Conservation (phyloP, 768 basidiomycete genomes). For the Mycena alexandri region DNA sequence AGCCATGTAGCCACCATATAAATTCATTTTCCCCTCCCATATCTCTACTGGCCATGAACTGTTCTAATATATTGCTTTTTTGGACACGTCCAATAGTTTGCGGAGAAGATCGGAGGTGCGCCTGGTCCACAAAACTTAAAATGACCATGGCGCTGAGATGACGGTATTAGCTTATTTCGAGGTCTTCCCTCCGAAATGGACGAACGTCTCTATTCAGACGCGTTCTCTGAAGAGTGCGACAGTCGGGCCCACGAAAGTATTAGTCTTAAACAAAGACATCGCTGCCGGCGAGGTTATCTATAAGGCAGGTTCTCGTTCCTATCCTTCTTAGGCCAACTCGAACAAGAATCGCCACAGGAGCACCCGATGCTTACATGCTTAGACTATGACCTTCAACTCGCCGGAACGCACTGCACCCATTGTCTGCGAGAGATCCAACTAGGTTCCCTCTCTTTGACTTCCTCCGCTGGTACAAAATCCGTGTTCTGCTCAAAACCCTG, state of each 20-base stretch:
- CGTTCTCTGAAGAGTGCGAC: slow-evolving; percentile 42
- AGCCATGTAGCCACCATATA: slow-evolving; percentile 38
- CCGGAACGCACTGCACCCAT: slow-evolving; percentile 78
- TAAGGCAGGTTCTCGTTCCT: slow-evolving; percentile 58
- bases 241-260: slow-evolving; percentile 59
- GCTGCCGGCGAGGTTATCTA: slow-evolving; percentile 82
- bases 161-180: slow-evolving; percentile 76
- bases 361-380: slow-evolving; percentile 77
- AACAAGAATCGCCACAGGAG: slow-evolving; percentile 63
- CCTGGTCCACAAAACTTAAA: slow-evolving; percentile 23
- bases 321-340: neutral
- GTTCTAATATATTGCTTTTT: slow-evolving; percentile 38
- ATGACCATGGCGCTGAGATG: slow-evolving; percentile 36
- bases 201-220: slow-evolving; percentile 73
- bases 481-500: slow-evolving; percentile 83
- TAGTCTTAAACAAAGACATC: slow-evolving; percentile 78
- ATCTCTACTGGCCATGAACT: slow-evolving; percentile 32
- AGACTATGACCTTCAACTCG: slow-evolving; percentile 77
- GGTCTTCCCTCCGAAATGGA: slow-evolving; percentile 78
- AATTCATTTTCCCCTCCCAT: slow-evolving; percentile 22
- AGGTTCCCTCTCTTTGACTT: slow-evolving; percentile 53
- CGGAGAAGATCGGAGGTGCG: slow-evolving; percentile 32
- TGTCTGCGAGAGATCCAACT: slow-evolving; percentile 73
- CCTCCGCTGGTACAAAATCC: slow-evolving; percentile 66
- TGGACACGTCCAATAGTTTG: slow-evolving; percentile 21